Evolutionary conservation across 1,284 basidiomycete species (phyloP), one percentile per base, ranked within the genome.

Genomic region (Pseudozyma sp.): DNA sequence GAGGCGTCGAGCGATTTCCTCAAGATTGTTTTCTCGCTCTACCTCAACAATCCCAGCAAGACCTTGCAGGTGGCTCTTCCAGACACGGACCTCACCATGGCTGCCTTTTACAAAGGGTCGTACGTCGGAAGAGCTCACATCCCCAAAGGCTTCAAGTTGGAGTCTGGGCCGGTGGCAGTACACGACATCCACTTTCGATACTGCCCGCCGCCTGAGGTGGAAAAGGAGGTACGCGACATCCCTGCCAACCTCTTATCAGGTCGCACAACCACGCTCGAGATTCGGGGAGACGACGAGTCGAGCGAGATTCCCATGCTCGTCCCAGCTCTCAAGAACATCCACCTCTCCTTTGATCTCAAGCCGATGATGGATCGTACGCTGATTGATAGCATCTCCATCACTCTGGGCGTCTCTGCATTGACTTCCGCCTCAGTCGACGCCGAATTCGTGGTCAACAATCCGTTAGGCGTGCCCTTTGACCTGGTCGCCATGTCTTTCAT

Each of bases 371-470:
- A 81, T 31, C 55, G 71, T 11, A 76, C 73, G 0, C 48, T 81
- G 54, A 77, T 81, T 31, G 77, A 79, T 37, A 72, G 65, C 53
- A 79, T 81, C 52, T 69, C 72, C 9, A 76, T 79, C 48, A 65
- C 71, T 7, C 46, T 81, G 6, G 73, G 77, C n/a, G 61, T 77
- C 14, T 68, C 64, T n/a, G 75, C 79, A 13, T 53, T 81, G 6
- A 78, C 77, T 6, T 54, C 74, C 8, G 61, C 68, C 7, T 69
- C 72, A 29, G 70, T 79, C 10, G 72, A 78, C 16, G 73, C 75
- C 16, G 59, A 63, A 17, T 81, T 77, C 30, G 69, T 75, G 14
- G 64, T 81, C 47, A 75, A 69, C 55, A 81, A 81, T 45, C 79
- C 79, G 17, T 54, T 81, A 1, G 71, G 60, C 10, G 76, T 81